Percentiles rank a stretch among this genome's conserved stretches.
phyloP scores from a whole-genome alignment of 345 rosid species.

The Aquilaria sinensis region DNA sequence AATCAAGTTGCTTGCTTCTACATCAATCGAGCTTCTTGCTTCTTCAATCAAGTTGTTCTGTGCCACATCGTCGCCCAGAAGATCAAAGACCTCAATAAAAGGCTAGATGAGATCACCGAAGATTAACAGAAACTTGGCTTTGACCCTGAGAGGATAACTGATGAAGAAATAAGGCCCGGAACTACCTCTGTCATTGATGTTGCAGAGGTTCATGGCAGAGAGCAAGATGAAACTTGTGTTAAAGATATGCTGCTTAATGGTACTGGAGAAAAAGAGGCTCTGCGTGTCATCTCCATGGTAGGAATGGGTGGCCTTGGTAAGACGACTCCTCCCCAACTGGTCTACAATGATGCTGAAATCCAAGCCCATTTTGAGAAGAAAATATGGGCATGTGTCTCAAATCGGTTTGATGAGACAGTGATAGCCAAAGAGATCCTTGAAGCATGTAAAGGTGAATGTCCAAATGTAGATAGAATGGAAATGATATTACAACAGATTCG shows the following conservation, averaged over 20 bases:
- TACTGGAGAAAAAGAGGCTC: background rate
- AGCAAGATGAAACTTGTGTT: no score
- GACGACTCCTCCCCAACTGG: constrained; percentile 13
- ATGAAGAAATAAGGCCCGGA: no score
- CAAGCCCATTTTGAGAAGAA: constrained; percentile 5
- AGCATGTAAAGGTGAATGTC: background rate
- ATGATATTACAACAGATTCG: background rate
- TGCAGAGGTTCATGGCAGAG: no score
- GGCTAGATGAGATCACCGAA: no score
- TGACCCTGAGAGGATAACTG: no score
- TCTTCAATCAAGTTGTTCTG: no score
- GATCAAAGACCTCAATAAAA: no score
- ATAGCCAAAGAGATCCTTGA: constrained; percentile 15
- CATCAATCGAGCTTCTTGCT: no score
- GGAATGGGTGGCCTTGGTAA: constrained; percentile 20
- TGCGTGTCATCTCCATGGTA: constrained; percentile 4
- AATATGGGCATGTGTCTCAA: constrained; percentile 18
- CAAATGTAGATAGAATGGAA: background rate
- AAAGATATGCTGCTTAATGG: background rate
- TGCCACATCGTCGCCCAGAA: no score
- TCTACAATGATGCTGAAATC: constrained; percentile 4
- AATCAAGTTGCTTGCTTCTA: no score
- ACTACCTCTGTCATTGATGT: no score
- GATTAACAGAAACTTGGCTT: no score
- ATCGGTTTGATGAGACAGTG: constrained; percentile 10